Conservation (phyloP, 768 basidiomycete genomes). For the Glaciozyma martinii region DNA sequence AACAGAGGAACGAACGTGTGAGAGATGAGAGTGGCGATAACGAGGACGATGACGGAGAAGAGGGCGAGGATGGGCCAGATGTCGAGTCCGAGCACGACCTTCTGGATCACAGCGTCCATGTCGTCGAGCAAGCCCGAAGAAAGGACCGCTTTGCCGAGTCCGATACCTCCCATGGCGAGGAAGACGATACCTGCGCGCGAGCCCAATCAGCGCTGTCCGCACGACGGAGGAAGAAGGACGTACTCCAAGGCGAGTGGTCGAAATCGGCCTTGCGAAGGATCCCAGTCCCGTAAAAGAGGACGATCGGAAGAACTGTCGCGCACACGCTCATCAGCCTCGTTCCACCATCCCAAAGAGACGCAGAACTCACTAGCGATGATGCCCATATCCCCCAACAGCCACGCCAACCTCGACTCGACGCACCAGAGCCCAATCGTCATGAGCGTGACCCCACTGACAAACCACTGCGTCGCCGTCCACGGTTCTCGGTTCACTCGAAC, state of each 20-base stretch:
- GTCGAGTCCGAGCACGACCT: constrained; percentile 32
- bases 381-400: constrained; percentile 86
- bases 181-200: constrained; percentile 60
- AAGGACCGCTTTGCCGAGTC: constrained; percentile 83
- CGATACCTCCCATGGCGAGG: constrained; percentile 95
- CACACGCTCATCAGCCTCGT: not conserved
- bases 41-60: constrained; percentile 38
- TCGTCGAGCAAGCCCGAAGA: constrained; percentile 78
- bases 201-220: no score
- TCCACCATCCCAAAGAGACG: not conserved
- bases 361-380: constrained; percentile 48
- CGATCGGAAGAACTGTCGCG: constrained; percentile 71
- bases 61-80: constrained; percentile 38
- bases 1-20: constrained; percentile 39
- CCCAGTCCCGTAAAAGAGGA: constrained; percentile 88
- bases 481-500: constrained; percentile 73
- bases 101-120: constrained; percentile 42
- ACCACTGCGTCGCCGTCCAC: constrained; percentile 79
- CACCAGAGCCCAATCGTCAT: constrained; percentile 86
- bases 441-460: constrained; percentile 73
- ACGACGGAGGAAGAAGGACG: no score
- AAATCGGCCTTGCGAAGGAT: constrained; percentile 95
- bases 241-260: constrained; percentile 73
- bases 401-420: constrained; percentile 66
- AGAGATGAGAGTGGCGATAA: constrained; percentile 90